Evolutionary conservation across 495 filamentous ascomycete genomes (phyloP), one percentile per base, ranked within the genome.

Genomic region (Xylaria castorea): DNA sequence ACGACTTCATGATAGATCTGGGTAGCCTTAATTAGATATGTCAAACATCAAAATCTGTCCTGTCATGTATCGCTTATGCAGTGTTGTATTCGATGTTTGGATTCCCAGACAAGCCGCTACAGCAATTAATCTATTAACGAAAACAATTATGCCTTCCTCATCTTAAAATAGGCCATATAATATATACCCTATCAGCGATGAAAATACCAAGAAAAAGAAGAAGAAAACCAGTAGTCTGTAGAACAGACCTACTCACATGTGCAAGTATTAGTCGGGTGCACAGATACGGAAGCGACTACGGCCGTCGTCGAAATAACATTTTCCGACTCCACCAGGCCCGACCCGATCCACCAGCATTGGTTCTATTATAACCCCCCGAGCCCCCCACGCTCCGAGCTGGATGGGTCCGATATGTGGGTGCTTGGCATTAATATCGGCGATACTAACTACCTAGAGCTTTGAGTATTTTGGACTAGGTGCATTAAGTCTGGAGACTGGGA

Each of bases 1-100:
- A 66, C 18, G 63, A 50, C 8, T 48, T 48, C 30, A 50, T 12
- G 63, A 66, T 66, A 66, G 63, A 65, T 8, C 22, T 44, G 4
- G 22, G 8, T 46, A n/a, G 1, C 4, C 48, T 30, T 14, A 64
- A 64, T 64, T 64, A 44, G 36, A 64, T 25, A 5, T 44, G n/a
- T 44, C 20, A 44, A 12, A 7, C 5, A 12, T 16, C 2, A 34
- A n/a, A 22, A 3, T 9, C 34, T 40, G 18, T 48, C 18, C 18
- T 38, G 12, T 27, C 1, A 3, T 16, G 6, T 30, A 32, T 32
- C 4, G 53, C 12, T 32, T 1, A 4, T 32, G 30, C 16, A 5
- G 12, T 32, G 14, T 2, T 4, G 11, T 18, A 16, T 4, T 32
- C 8, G 25, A 3, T 11, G 5, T 1, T 27, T 18, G 0, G 44